Evolutionary conservation across 176 grass and related monocot species (phyloP), one percentile per base, ranked within the genome.

Genomic region (Rhynchospora breviuscula): DNA sequence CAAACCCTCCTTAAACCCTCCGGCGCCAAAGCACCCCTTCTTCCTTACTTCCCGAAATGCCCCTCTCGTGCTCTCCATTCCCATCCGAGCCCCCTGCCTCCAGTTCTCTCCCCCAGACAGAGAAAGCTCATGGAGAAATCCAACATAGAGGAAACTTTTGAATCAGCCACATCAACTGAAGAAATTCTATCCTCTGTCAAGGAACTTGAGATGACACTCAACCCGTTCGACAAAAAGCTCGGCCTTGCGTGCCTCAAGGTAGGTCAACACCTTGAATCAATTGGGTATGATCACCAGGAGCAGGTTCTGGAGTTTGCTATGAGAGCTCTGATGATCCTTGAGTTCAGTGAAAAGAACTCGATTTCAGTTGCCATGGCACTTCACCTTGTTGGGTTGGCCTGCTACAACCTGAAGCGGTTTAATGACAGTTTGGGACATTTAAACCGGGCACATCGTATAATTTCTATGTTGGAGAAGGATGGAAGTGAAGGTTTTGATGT

Each of bases 191-290:
- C 82, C 2, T 81, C 91, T 49, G 95, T 98, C 86, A 77, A 85
- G 46, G 79, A 87, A 75, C 81, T 98, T 13, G 89, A 98, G 79
- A 35, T 69, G 19, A 44, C 80, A 48, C 76, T 98, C 17, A 79
- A 90, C 10, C 81, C 92, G n/a, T 57, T 63, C 67, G 89, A 95
- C 87, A 78, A 52, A 65, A 86, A 83, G 62, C 95, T 98, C n/a
- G 92, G 89, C 6, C 89, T 98, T 29, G 95, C 95, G 73, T 98
- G 95, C 88, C 79, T 98, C 62, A 98, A 98, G 89, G 92, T 98
- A 48, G 95, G 95, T 33, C 95, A 98, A 88, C 92, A 95, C 75
- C 90, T 98, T 43, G 95, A 98, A 1, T 79, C 91, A 0, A 90
- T 87, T 0, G 89, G 79, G 81, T 74, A 80, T 43, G 76, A 68